Evolutionary conservation across 495 filamentous ascomycete genomes (phyloP).

Genomic region (Clavariopsis aquatica): DNA sequence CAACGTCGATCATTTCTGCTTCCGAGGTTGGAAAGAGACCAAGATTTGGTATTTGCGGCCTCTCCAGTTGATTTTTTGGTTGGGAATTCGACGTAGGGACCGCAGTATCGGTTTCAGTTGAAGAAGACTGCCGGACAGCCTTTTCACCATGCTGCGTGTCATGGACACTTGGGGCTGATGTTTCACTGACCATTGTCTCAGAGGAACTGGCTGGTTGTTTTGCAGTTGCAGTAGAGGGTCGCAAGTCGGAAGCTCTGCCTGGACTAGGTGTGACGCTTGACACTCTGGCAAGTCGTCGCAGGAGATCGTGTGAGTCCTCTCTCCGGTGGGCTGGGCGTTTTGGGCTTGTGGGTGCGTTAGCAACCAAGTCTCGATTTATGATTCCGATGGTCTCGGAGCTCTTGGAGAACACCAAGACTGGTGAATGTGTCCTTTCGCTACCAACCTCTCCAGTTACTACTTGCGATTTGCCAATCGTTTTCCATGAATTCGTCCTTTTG

Average conservation of each 20-base stretch:
- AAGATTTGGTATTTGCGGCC: background rate
- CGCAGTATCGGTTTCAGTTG: background rate
- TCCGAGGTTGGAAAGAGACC: background rate
- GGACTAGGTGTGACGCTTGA: conserved; percentile 53
- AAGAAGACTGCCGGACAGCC: background rate
- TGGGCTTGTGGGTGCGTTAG: conserved; percentile 32
- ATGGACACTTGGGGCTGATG: background rate
- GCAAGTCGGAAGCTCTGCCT: conserved; percentile 20
- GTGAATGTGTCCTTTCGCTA: conserved; percentile 54
- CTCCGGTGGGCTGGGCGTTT: conserved; percentile 39
- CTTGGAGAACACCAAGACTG: conserved; percentile 54
- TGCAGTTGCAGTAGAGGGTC: conserved; percentile 21
- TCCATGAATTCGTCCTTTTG: conserved; percentile 38
- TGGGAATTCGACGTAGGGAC: conserved; percentile 5
- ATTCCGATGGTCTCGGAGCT: conserved; percentile 39
- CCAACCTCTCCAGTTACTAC: conserved; percentile 42
- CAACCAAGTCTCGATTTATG: conserved; percentile 31
- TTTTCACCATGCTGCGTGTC: background rate
- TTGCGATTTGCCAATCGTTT: conserved; percentile 34
- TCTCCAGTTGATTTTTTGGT: background rate
- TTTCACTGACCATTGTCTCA: conserved; percentile 4
- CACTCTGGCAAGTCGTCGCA: conserved; percentile 63
- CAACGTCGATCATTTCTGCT: conserved; percentile 6
- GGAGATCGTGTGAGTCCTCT: conserved; percentile 66
- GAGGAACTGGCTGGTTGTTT: conserved; percentile 17